Base-by-base conservation (phyloP, 1,284 basidiomycete genomes). In the Psilocybe mexicana region DNA sequence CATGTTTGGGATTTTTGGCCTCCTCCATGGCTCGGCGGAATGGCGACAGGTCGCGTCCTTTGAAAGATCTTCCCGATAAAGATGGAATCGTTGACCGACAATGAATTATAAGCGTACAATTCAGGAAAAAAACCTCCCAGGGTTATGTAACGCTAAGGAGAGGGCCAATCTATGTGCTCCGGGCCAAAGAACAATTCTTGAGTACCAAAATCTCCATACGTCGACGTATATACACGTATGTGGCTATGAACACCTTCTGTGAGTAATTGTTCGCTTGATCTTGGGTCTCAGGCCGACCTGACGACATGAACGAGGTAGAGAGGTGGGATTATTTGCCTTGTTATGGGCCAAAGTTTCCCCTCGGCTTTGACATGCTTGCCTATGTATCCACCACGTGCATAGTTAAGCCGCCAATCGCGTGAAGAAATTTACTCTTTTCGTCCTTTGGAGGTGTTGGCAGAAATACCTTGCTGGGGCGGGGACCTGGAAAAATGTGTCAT, bases 1-100 rank as follows among this genome's bases (percentile, higher is more conserved):
- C 65, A 52, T 26, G 60, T 68, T 69, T 70, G 69, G 66, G 66
- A 69, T 66, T 61, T 68, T 69, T 59, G 63, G 60, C 65, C 67
- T 68, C 65, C 64, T 67, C 51, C 65, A 66, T 61, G 62, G 58
- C 61, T 71, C 70, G 72, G 69, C 63, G 64, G 65, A 67, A 65
- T 59, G 62, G 61, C 61, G 67, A 63, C 63, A 59, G 67, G 43
- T 40, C 44, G 55, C 28, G 40, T 57, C 44, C 51, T 57, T 33
- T 61, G 70, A 71, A 72, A 69, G 65, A 71, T 72, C 63, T 71
- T 67, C 72, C 74, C 66, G 65, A 75, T 76, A 68, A 63, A 69
- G 73, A 43, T 51, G 43, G 51, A 55, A 30, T 35, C 38, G 47
- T 48, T 55, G 51, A 56, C 43, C 33, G 35, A 47, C 44, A 45